Evolutionary conservation across 2,329 filamentous ascomycete species (phyloP), one percentile per base, ranked within the genome.

Genomic region (Sphaerulina musiva): DNA sequence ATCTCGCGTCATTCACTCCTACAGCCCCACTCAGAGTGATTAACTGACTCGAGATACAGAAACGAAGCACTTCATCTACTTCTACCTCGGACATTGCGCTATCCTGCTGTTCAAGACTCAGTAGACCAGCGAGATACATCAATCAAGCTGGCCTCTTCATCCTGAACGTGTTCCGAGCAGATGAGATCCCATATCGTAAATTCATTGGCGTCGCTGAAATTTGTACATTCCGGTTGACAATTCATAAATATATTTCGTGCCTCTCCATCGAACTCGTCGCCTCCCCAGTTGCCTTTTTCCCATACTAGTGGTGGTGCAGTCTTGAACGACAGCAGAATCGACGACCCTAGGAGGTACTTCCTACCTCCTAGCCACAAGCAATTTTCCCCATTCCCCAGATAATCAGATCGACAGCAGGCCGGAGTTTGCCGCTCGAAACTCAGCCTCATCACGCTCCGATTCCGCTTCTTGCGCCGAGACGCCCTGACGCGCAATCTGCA

Each of bases 11-110:
- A 32, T 11, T 46, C 32, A 29, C 8, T 23, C 14, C 14, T 17
- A 41, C 23, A 51, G 12, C 44, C 50, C 45, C 50, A 42, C 50
- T 34, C 32, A 26, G 11, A 40, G 11, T 47, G 46, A 36, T 17
- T 6, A 26, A 39, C 44, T 43, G 29, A 17, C 45, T 46, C 38
- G 52, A 68, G 43, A 29, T 68, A 38, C 76, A 96, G 93, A 97
- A 74, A 97, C 93, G 29, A 97, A 97, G 78, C 93, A 98, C 75
- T 98, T 98, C 78, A 96, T 98, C 72, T 98, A 98, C 78, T 98
- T 98, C 78, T 98, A 98, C 78, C 86, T 98, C 56, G 93, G 93
- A 51, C 93, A 97, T 79, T 96, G 90, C 73, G 93, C 93, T 56
- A 97, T 98, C 70, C 81, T 98, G 53, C 84, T 98, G 50, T 98